These are phyloP conservation scores for Moelleriella libera DNA, from an alignment of 2,329 filamentous ascomycete species.

Conservation along the genomic window DNA sequence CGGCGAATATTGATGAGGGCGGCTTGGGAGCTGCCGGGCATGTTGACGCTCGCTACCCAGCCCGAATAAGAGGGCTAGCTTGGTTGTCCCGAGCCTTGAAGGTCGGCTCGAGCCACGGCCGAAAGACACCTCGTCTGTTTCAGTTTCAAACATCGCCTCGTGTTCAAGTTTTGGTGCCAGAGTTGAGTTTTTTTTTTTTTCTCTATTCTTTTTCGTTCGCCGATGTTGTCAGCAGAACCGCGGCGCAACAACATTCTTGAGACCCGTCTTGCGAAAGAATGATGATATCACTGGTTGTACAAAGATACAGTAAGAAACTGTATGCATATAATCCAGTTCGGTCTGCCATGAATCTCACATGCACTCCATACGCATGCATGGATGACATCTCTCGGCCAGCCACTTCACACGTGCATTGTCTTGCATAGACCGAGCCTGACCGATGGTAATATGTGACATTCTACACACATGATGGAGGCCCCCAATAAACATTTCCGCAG, in stretches of 20 bases:
- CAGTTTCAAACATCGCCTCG: neutral
- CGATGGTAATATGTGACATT: neutral
- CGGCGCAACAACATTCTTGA: no score
- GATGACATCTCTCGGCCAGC: neutral
- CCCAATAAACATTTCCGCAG: neutral
- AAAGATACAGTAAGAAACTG: neutral
- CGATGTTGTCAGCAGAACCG: no score
- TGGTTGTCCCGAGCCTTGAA: neutral
- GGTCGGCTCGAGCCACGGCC: neutral
- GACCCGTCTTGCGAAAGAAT: no score
- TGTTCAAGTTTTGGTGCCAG: neutral
- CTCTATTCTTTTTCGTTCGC: no score
- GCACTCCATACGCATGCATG: neutral
- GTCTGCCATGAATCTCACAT: neutral
- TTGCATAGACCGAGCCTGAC: neutral
- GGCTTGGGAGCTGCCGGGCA: no score
- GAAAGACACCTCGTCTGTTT: neutral
- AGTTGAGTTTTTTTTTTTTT: no score
- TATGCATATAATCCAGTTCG: neutral
- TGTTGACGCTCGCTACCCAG: neutral
- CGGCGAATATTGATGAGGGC: neutral
- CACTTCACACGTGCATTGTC: neutral
- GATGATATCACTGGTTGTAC: neutral
- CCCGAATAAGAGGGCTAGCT: neutral
- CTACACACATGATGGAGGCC: neutral